Conservation (phyloP, 768 basidiomycete species). For the Leucogyrophana mollusca region DNA sequence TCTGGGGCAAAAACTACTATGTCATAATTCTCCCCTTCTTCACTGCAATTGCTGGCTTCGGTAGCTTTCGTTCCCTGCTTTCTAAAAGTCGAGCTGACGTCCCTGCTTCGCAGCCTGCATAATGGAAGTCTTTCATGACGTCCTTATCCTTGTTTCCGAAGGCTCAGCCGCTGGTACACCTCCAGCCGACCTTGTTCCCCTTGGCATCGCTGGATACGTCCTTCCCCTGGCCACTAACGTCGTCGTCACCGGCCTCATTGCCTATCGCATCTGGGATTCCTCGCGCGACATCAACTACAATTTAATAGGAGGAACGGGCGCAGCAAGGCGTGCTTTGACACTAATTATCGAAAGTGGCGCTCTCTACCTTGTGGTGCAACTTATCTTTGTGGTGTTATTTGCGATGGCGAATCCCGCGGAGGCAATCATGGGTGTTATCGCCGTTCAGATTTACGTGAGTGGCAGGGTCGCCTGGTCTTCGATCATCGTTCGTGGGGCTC, state of each 20-base stretch:
- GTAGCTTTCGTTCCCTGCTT: constrained; percentile 20
- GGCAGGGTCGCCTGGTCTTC: background rate
- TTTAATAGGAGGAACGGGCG: constrained; percentile 11
- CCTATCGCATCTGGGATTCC: constrained; percentile 35
- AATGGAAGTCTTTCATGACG: constrained; percentile 18
- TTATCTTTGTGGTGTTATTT: constrained; percentile 40
- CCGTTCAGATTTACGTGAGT: constrained; percentile 41
- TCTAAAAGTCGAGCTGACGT: constrained; percentile 1
- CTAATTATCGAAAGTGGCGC: constrained; percentile 40
- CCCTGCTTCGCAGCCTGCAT: constrained; percentile 25
- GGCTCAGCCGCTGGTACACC: constrained; percentile 31
- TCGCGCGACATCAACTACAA: constrained; percentile 13
- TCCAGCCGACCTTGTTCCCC: constrained; percentile 32
- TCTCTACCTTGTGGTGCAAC: constrained; percentile 38
- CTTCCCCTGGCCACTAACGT: constrained; percentile 43
- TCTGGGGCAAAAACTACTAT: constrained; percentile 36
- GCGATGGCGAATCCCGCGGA: constrained; percentile 33
- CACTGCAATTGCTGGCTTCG: constrained; percentile 29
- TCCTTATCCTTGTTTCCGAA: constrained; percentile 22
- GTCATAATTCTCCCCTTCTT: constrained; percentile 34
- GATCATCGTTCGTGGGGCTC: no score
- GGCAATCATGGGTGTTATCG: constrained; percentile 33
- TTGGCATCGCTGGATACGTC: constrained; percentile 33
- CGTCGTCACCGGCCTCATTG: constrained; percentile 41
- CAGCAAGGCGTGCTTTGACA: constrained; percentile 24